Base-by-base conservation (phyloP, 805 yeast species). In the Danielia reshetovae region DNA sequence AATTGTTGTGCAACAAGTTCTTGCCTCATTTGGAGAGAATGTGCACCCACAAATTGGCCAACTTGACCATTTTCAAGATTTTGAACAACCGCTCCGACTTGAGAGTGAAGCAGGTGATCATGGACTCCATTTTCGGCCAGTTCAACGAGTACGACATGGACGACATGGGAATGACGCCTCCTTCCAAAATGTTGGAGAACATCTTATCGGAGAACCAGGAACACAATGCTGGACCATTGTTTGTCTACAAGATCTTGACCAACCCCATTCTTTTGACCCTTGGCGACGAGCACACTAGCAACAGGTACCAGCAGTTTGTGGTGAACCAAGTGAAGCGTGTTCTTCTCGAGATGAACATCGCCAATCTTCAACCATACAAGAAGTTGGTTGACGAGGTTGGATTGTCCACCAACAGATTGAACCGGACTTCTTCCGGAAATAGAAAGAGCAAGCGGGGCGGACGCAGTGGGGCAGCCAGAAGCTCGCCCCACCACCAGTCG, bases 331-430 rank as follows among this genome's bases (percentile, higher is more conserved):
- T 85, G 13, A 74, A 86, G 41, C 64, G 72, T 29, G 74, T 80
- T 5, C 62, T 89, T 38, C 60, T 78, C 27, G 83, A 81, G 30
- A 58, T 74, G 49, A 77, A 75, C 38, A 69, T 81, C 24, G 49
- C 66, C 29, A 64, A 72, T 18, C 66, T 61, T 33, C 95, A 85
- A 54, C 85, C 83, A 23, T 85, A 86, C 59, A 85, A 85, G 53
- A 78, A 95, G 45, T 67, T 93, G 38, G 75, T 89, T 73, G 97
- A 90, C 48, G 97, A 90, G 58, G 90, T 88, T 42, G 97, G 97
- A 3, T 64, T 89, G 25, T 55, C 68, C 7, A 57, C 55, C 36
- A 55, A 55, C 30, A 48, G 68, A 31, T 43, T 63, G 28, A 55
- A 55, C 31, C 46, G 67, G 30, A 43, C 58, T 8, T 18, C 48